Evolutionary conservation across 2,329 filamentous ascomycete genomes (phyloP), one percentile per base, ranked within the genome.

Genomic region (Colletotrichum abscissum): DNA sequence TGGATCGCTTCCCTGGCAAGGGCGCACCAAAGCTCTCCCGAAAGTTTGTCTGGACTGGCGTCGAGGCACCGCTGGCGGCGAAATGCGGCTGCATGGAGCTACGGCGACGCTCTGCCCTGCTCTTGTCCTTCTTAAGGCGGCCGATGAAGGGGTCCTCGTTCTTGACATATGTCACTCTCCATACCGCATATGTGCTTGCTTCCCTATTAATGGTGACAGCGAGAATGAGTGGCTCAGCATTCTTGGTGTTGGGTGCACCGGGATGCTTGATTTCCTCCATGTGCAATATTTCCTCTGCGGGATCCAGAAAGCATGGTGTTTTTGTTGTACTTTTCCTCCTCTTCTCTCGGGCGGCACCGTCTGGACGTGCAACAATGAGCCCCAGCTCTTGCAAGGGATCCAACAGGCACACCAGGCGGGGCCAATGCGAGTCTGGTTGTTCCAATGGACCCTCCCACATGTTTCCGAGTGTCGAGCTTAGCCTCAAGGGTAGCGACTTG

Each of bases 371-470:
- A 19, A 97, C 93, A 22, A 98, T 91, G 56, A 98, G 85, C 1
- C 95, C 96, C 78, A 98, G 88, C 77, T 98, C 95, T 3, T 94
- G 89, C 69, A 98, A 86, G 2, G 96, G 96, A 79, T 97, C 94
- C 3, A 93, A 95, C 60, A 99, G 86, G 30, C 93, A 94, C 76
- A 97, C 95, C 0, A 98, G 85, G 35, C 94, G 88, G 1, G 94
- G 93, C 85, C 93, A 91, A 63, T 91, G 90, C 1, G 89, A 88
- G 75, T 89, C 88, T 33, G 83, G 85, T 52, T 86, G 85, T 54
- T 89, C 85, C 66, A 88, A 77, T 4, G 88, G 86, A 1, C 85
- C 80, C 35, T 92, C 88, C 86, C 89, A 91, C 78, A 90, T 84
- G 67, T 87, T 88, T 69, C 90, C 90, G 67, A 92, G 76, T 0